Percentiles rank a stretch among this genome's conserved stretches.
These are phyloP conservation scores for Beauveria asiatica DNA, from an alignment of 2,329 filamentous ascomycete genomes.

Conservation along the genomic window DNA sequence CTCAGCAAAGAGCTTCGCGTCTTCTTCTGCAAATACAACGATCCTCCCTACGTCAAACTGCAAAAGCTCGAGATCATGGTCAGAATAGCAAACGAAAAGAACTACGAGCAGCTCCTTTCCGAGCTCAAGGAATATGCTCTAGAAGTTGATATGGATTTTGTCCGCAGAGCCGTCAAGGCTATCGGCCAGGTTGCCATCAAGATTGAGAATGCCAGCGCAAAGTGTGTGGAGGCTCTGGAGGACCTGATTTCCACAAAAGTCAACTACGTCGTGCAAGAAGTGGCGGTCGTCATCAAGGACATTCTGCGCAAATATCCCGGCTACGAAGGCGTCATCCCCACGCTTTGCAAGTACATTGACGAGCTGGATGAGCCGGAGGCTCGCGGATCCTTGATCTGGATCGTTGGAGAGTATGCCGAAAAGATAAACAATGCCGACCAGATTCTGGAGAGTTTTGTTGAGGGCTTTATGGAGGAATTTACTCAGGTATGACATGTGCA, in stretches of 20 bases:
- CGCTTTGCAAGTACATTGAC: conserved; percentile 91
- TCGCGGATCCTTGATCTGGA: conserved; percentile 90
- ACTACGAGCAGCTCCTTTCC: conserved; percentile 87
- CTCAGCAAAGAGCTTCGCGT: conserved; percentile 95
- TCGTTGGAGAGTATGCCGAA: conserved; percentile 96
- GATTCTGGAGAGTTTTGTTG: conserved; percentile 83
- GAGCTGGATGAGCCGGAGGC: conserved; percentile 93
- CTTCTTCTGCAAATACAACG: conserved; percentile 99
- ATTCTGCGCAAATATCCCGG: conserved; percentile 96
- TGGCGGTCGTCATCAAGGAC: conserved; percentile 97
- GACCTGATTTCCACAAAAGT: conserved; percentile 96
- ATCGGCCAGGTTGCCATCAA: conserved; percentile 99
- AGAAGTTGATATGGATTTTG: conserved; percentile 99
- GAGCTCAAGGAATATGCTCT: conserved; percentile 96
- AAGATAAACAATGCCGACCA: conserved; percentile 99
- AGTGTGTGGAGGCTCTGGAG: conserved; percentile 86
- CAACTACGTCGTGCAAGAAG: conserved; percentile 98
- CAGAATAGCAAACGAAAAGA: conserved; percentile 93
- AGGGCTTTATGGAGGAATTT: conserved; percentile 92
- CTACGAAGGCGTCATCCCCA: conserved; percentile 96
- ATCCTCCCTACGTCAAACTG: conserved; percentile 93
- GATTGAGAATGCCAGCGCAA: conserved; percentile 89
- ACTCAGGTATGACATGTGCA: conserved; percentile 58
- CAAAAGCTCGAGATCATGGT: conserved; percentile 99
- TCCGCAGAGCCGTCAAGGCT: conserved; percentile 84